Conservation (phyloP, 768 basidiomycete species). For the Arthromyces matolae region DNA sequence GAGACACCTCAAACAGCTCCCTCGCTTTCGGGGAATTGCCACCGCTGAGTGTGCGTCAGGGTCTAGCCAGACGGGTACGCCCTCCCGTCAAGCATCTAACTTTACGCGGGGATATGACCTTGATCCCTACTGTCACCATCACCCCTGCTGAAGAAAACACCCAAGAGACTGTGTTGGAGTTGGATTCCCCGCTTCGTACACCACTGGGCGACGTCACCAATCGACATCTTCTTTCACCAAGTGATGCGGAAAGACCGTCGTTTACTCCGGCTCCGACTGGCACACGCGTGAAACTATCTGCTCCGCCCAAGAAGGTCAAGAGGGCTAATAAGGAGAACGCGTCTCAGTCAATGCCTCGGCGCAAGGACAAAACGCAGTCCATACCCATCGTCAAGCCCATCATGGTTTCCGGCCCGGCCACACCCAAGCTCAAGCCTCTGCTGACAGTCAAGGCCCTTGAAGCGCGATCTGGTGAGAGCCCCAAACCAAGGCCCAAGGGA, state of each 20-base stretch:
- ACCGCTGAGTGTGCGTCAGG: background rate
- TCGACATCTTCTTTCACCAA: background rate
- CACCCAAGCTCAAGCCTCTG: too few species aligned
- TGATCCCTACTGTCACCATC: background rate
- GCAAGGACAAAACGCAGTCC: too few species aligned
- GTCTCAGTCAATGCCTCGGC: too few species aligned
- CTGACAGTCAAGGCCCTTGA: too few species aligned
- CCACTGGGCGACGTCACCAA: background rate
- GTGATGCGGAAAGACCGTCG: constrained; percentile 4
- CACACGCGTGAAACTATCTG: background rate
- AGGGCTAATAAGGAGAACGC: background rate
- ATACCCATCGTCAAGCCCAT: too few species aligned
- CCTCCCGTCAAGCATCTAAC: background rate
- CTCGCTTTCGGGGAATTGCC: background rate
- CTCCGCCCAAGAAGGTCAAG: background rate
- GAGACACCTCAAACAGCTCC: background rate
- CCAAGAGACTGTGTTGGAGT: background rate
- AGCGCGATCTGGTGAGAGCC: too few species aligned
- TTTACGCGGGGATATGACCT: background rate
- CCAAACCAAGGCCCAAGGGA: too few species aligned
- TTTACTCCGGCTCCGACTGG: background rate
- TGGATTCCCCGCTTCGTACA: background rate
- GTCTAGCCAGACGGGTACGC: background rate
- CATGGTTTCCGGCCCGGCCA: too few species aligned
- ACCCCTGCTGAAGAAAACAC: background rate